Base-by-base conservation (phyloP, 148 eudicot genomes). In the Rhododendron kiyosumense region DNA sequence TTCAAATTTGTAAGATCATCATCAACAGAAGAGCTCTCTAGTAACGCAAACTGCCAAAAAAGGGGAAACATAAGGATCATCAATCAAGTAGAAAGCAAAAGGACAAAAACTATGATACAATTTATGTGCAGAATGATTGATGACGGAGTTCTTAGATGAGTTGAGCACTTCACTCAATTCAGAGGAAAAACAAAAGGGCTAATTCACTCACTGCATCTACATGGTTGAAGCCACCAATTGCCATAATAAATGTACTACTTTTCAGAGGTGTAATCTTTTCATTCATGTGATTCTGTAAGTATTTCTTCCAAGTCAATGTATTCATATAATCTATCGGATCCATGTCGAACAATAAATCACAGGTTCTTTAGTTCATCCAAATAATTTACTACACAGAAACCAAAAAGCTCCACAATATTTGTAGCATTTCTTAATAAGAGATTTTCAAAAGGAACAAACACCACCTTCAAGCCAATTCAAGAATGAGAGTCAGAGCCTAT, bases 21-120 rank as follows among this genome's bases (percentile, higher is more conserved):
- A 48, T 79, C 81, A 28, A 79, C 57, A 79, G 81, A 79, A 79
- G 81, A 79, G 57, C 81, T 79, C 59, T 46, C 81, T 12, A 79
- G 34, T 13, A 79, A 79, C 7, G 81, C 81, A 79, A 79, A 79
- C 81, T 79, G 81, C 36, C 51, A 45, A 78, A 45, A n/a, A 26
- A 48, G 36, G 24, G 81, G 57, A 6, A 14, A 24, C 3, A 78
- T 43, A 43, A 75, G 18, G 36, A 5, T 36, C 73, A 65, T 65
- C 73, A n/a, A 26, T 65, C 73, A 26, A 65, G 32, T 11, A 65
- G 1, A 65, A 26, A n/a, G 14, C 14, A 18, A n/a, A 7, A 65
- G 3, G 14, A 24, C 30, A 65, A 26, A 9, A 65, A 65, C 73
- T 26, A 2, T n/a, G 15, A 65, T n/a, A 65, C 73, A 65, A 65